These are phyloP conservation scores for Cercospora sp. DNA, from an alignment of 2,329 filamentous ascomycete species.

Conservation along the genomic window DNA sequence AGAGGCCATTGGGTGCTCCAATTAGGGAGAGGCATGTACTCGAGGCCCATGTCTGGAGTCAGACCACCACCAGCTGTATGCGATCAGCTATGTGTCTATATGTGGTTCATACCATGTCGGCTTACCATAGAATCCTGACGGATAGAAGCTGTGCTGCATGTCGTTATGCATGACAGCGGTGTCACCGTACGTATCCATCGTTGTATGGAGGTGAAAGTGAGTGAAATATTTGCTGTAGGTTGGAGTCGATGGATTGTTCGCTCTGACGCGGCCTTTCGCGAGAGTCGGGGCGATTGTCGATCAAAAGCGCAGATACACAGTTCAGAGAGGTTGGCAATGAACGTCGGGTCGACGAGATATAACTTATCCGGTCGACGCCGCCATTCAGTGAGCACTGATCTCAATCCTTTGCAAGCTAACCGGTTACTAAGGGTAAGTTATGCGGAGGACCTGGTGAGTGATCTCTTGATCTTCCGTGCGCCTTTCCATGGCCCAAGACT, in stretches of 20 bases:
- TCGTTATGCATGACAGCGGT: constrained; percentile 7
- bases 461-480: constrained; percentile 13
- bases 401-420: constrained; percentile 6
- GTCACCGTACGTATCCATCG: constrained; percentile 12
- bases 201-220: background rate
- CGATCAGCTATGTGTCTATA: background rate
- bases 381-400: constrained; percentile 10
- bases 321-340: background rate
- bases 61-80: constrained; percentile 6
- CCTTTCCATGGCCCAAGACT: background rate
- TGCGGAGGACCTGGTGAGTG: constrained; percentile 16
- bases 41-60: constrained; percentile 7
- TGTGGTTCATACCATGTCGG: background rate
- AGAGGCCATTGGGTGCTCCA: constrained; percentile 7
- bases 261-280: background rate
- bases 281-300: background rate
- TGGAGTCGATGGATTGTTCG: background rate
- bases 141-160: constrained; percentile 7
- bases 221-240: background rate
- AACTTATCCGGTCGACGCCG: constrained; percentile 6
- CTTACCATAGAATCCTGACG: constrained; percentile 9
- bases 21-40: constrained; percentile 7
- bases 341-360: background rate
- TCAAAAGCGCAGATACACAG: background rate
- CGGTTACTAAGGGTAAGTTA: constrained; percentile 3